Percentiles rank a stretch among this genome's conserved stretches.
Evolutionary conservation across 2,329 filamentous ascomycete species (phyloP).

Genomic region (Chaetothyriales sp.): DNA sequence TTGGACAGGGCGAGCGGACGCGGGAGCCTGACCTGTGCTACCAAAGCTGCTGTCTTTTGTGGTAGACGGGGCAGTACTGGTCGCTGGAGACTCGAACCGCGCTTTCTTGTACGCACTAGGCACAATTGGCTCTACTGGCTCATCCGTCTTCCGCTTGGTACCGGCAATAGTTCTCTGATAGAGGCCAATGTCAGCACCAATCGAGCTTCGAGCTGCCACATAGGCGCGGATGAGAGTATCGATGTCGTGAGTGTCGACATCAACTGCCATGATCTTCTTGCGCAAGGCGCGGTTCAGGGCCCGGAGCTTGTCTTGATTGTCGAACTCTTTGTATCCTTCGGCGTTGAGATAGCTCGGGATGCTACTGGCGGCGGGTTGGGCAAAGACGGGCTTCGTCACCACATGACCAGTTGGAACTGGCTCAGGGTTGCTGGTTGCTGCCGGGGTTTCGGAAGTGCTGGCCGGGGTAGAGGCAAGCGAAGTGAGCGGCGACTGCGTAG

Average conservation of each 20-base stretch:
- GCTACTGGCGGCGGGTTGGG: slow-evolving; percentile 2
- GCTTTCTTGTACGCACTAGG: not conserved
- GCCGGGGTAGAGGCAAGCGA: slow-evolving; percentile 5
- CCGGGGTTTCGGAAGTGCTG: slow-evolving; percentile 1
- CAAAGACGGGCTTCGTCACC: not conserved
- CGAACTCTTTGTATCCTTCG: slow-evolving; percentile 15
- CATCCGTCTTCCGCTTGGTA: slow-evolving; percentile 20
- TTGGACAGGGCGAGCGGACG: no score
- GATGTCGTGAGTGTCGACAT: slow-evolving; percentile 23
- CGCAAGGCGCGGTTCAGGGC: slow-evolving; percentile 24
- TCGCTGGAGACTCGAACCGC: not conserved
- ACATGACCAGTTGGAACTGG: not conserved
- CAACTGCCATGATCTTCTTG: slow-evolving; percentile 19
- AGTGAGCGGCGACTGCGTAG: slow-evolving; percentile 1
- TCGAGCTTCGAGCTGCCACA: slow-evolving; percentile 23
- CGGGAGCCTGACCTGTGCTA: not conserved
- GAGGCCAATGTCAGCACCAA: slow-evolving; percentile 23
- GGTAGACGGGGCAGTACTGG: slow-evolving; percentile 1
- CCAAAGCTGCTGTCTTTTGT: not conserved
- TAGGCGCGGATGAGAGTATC: slow-evolving; percentile 26
- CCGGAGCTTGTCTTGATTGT: slow-evolving; percentile 20
- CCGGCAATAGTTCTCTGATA: slow-evolving; percentile 12
- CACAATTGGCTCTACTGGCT: slow-evolving; percentile 9
- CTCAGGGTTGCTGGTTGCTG: not conserved
- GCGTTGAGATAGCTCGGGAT: slow-evolving; percentile 12